Base-by-base conservation (phyloP, 192 early-diverging fungal species). In the Dispira simplex region DNA sequence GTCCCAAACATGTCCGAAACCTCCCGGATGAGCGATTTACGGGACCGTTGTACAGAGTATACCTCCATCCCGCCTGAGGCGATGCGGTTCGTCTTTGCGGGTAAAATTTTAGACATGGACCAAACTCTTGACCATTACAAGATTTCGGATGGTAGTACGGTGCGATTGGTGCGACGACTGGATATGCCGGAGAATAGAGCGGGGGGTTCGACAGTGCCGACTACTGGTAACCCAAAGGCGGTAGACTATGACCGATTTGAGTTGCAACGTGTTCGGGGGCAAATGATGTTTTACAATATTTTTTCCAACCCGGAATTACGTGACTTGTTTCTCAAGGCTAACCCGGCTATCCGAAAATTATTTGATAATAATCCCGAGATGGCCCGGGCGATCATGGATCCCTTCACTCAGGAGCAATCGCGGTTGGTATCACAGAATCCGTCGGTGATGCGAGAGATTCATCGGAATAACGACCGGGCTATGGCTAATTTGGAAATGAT, bases 401-500 rank as follows among this genome's bases (percentile, higher is more conserved):
- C 72, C 0, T 62, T 69, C 43, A 62, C 75, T 23, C 68, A 75
- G 63, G 67, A 53, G 44, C 73, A 76, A 58, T 71, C 67, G 60
- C 47, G 39, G 45, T 39, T 55, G 23, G 20, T 63, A 20, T 27
- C 47, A 44, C 49, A 70, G 63, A 79, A 79, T 59, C 77, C 77
- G 16, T 58, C 39, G 43, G 68, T 75, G 63, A 70, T 76, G 75
- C 72, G 69, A 49, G 75, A 79, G 64, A 57, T 76, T 27, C 70
- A 73, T 70, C 72, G 77, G 57, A 76, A 77, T 68, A 76, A 77
- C 66, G 77, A 79, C 65, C 74, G 75, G 5, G 74, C 70, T 44
- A 71, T 79, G 53, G 68, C 71, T 8, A 76, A 79, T 62, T 70
- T 79, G 47, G 75, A 79, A 46, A 47, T 71, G 26, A 51, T 67